These are phyloP conservation scores for Aspergillus egyptiacus DNA, from an alignment of 495 filamentous ascomycete species.

Conservation along the genomic window DNA sequence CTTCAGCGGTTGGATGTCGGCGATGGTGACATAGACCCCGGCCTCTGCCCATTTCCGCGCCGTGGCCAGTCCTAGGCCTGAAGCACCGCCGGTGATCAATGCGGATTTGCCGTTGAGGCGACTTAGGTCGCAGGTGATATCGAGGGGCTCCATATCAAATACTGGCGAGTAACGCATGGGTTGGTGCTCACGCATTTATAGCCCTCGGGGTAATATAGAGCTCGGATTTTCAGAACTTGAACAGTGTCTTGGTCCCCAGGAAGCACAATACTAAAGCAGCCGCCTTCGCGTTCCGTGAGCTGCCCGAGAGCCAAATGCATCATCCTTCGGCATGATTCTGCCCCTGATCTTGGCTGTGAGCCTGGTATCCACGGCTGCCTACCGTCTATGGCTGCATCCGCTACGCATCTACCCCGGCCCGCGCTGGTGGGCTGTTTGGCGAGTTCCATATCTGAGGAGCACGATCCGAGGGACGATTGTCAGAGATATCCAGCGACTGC, in stretches of 20 bases:
- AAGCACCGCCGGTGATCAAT: not conserved
- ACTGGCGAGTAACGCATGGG: not conserved
- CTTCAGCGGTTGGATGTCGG: not conserved
- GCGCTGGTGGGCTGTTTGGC: not conserved
- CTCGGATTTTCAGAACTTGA: not conserved
- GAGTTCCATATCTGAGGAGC: not conserved
- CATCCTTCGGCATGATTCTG: not conserved
- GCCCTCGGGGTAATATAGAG: not conserved
- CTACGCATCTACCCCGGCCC: not conserved
- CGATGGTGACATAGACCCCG: not conserved
- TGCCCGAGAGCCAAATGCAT: too few species aligned
- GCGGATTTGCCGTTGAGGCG: not conserved
- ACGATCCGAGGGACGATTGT: not conserved
- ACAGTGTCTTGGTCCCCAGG: not conserved
- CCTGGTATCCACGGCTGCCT: not conserved
- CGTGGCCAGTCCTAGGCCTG: not conserved
- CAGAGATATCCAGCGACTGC: not conserved
- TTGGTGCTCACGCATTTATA: not conserved
- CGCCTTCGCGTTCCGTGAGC: too few species aligned
- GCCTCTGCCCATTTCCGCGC: not conserved
- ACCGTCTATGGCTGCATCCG: slow-evolving; percentile 1
- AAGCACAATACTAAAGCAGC: not conserved
- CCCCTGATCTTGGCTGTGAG: not conserved
- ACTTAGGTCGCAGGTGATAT: not conserved
- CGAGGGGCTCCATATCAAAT: not conserved